These are phyloP conservation scores for Telfairia occidentalis DNA, from an alignment of 331 rosid genomes.

Conservation along the genomic window DNA sequence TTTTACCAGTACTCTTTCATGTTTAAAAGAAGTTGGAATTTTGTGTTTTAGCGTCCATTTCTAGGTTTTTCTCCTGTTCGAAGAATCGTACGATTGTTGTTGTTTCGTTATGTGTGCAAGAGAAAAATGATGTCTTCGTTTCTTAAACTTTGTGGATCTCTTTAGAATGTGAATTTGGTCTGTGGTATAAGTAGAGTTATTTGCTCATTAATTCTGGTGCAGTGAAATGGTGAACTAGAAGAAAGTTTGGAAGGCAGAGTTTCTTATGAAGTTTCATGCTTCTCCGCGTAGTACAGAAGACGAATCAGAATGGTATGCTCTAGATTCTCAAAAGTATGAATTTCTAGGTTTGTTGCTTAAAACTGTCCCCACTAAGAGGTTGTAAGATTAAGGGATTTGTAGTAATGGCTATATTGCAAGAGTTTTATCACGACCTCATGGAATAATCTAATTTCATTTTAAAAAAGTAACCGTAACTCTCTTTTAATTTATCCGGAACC, in stretches of 20 bases:
- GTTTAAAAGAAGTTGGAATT: not conserved
- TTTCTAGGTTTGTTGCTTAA: slow-evolving; percentile 1
- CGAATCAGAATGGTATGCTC: slow-evolving; percentile 5
- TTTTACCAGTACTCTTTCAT: not conserved
- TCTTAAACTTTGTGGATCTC: not conserved
- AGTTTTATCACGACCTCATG: not conserved
- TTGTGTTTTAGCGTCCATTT: not conserved
- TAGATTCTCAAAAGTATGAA: not conserved
- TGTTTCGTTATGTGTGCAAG: not conserved
- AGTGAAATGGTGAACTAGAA: not conserved
- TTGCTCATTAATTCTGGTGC: not conserved
- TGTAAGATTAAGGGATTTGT: not conserved
- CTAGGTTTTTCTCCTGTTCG: not conserved
- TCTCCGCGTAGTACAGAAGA: not conserved
- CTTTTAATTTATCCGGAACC: not conserved
- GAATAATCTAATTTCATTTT: not conserved
- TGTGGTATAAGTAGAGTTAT: not conserved
- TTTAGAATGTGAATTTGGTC: not conserved
- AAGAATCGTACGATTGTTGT: not conserved
- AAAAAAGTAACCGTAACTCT: not conserved
- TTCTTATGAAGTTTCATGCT: not conserved
- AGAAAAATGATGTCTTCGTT: not conserved
- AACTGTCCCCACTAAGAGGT: not conserved
- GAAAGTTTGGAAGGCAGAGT: not conserved
- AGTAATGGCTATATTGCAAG: not conserved